These are phyloP conservation scores for Fusarium sambucinum DNA, from an alignment of 2,329 filamentous ascomycete species.

Conservation along the genomic window DNA sequence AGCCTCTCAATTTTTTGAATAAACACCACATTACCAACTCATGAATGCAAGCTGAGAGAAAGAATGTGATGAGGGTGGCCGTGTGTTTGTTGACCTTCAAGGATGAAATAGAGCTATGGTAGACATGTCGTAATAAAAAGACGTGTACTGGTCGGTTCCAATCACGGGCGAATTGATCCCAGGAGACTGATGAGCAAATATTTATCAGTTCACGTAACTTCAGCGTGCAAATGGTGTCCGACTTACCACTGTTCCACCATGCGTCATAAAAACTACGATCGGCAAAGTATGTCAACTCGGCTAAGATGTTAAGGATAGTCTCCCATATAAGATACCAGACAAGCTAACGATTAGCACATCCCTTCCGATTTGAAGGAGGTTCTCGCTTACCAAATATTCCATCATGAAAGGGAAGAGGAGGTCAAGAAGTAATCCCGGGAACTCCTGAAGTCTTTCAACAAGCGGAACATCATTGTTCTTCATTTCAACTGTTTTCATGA, in stretches of 20 bases:
- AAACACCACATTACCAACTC: constrained; percentile 85
- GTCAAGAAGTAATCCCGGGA: constrained; percentile 81
- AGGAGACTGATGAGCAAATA: constrained; percentile 60
- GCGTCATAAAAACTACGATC: constrained; percentile 78
- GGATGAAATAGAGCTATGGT: constrained; percentile 80
- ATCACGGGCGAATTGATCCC: constrained; percentile 83
- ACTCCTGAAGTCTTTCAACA: constrained; percentile 70
- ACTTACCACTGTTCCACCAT: constrained; percentile 71
- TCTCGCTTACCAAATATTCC: constrained; percentile 70
- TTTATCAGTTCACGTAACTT: constrained; percentile 6
- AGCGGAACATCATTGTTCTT: constrained; percentile 74
- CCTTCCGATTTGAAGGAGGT: neutral
- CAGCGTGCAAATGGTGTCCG: no score
- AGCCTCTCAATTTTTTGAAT: constrained; percentile 81
- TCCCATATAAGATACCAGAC: constrained; percentile 88
- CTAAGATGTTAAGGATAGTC: constrained; percentile 78
- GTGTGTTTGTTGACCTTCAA: constrained; percentile 76
- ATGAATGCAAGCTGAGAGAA: constrained; percentile 77
- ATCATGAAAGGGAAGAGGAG: constrained; percentile 83
- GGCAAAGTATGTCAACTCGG: constrained; percentile 81
- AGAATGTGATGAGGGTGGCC: constrained; percentile 81
- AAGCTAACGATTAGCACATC: constrained; percentile 56
- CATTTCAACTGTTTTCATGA: constrained; percentile 74
- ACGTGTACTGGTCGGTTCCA: constrained; percentile 84
- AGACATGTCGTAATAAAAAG: constrained; percentile 82